Percentiles rank a stretch among this genome's conserved stretches.
Conservation (phyloP, 805 yeast genomes). For the Candida caryicola region DNA sequence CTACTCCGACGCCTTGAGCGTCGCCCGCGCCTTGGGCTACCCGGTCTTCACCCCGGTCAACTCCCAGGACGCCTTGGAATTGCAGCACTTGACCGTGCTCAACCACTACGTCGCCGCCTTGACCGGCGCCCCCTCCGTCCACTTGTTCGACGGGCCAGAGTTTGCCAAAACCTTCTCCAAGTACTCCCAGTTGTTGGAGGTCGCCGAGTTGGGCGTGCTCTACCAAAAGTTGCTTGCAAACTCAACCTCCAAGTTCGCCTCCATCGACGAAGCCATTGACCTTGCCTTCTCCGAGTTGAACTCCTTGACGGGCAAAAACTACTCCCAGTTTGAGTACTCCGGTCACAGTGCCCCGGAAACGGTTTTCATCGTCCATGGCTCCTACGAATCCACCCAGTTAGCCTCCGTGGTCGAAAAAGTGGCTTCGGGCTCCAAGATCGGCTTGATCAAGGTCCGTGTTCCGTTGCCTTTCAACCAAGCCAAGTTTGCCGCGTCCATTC, state of each 20-base stretch:
- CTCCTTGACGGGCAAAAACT: constrained; percentile 49
- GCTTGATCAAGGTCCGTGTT: constrained; percentile 68
- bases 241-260: constrained; percentile 20
- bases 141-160: constrained; percentile 78
- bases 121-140: constrained; percentile 55
- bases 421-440: constrained; percentile 43
- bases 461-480: constrained; percentile 75
- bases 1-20: constrained; percentile 56
- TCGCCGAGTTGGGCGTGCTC: constrained; percentile 39
- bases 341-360: constrained; percentile 64
- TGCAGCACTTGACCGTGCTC: constrained; percentile 64
- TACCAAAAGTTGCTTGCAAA: constrained; percentile 36
- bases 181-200: constrained; percentile 42
- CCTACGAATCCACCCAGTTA: constrained; percentile 60
- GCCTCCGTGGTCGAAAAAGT: constrained; percentile 40
- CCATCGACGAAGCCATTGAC: constrained; percentile 37
- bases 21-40: constrained; percentile 60
- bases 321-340: constrained; percentile 63
- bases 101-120: constrained; percentile 56
- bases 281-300: constrained; percentile 52
- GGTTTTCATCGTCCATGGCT: constrained; percentile 81
- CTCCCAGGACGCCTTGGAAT: constrained; percentile 47
- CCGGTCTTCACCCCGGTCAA: constrained; percentile 70
- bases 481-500: constrained; percentile 58
- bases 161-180: constrained; percentile 52